Conservation (phyloP, 305 asterid genomes). For the Ajuga reptans region DNA sequence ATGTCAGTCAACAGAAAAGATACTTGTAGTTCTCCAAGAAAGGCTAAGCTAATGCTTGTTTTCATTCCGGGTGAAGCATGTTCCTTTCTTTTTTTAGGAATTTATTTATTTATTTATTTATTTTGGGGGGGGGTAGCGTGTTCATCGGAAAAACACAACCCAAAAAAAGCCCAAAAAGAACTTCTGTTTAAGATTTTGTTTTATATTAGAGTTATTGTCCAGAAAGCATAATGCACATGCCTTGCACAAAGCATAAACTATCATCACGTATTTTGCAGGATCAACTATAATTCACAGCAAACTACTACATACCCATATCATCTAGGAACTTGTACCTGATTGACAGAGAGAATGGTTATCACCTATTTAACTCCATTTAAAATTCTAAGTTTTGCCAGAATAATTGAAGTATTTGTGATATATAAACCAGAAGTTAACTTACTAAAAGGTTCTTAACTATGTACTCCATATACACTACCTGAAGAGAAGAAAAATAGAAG, state of each 20-base stretch:
- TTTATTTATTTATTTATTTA: no score
- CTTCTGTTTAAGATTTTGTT: not conserved
- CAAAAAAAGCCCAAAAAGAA: not conserved
- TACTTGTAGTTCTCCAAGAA: constrained; percentile 3
- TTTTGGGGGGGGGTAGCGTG: no score
- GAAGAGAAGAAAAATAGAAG: not conserved
- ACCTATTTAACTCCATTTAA: not conserved
- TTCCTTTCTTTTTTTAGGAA: not conserved
- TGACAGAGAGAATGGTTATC: constrained; percentile 2
- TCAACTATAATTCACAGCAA: not conserved
- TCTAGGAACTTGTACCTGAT: not conserved
- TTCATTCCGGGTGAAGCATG: not conserved
- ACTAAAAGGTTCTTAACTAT: constrained; percentile 4
- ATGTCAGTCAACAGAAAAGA: constrained; percentile 3
- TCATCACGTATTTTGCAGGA: not conserved
- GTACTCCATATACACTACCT: not conserved
- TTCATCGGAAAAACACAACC: no score
- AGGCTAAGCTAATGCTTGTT: not conserved
- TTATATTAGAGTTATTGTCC: not conserved
- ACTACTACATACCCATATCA: constrained; percentile 10
- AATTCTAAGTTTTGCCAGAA: no score
- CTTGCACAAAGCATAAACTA: not conserved
- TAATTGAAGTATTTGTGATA: no score
- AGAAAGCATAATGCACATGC: constrained; percentile 1
- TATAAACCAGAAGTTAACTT: not conserved